Percentiles rank a stretch among this genome's conserved stretches.
These are phyloP conservation scores for Phlebopus sp. DNA, from an alignment of 1,284 basidiomycete species.

Conservation along the genomic window DNA sequence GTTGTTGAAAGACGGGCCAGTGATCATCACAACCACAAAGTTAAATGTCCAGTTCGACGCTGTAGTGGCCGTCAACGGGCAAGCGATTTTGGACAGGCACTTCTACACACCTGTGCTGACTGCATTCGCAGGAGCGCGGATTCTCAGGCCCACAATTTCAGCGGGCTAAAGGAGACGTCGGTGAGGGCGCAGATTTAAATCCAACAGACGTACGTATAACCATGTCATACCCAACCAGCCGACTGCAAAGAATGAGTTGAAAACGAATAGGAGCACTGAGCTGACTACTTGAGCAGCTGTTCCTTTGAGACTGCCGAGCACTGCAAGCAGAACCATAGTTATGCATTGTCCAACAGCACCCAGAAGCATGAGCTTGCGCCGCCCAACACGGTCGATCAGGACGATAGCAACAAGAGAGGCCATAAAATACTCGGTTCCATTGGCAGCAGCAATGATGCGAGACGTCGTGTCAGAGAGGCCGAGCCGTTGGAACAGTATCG, in stretches of 20 bases:
- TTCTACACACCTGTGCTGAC: constrained; percentile 44
- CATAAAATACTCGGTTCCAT: constrained; percentile 55
- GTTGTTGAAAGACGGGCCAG: constrained; percentile 61
- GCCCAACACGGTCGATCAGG: constrained; percentile 34
- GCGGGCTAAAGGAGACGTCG: constrained; percentile 43
- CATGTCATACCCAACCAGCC: constrained; percentile 57
- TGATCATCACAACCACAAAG: constrained; percentile 66
- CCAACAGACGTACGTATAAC: constrained; percentile 49
- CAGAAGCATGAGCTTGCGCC: constrained; percentile 38
- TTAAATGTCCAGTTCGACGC: constrained; percentile 63
- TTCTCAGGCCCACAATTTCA: constrained; percentile 61
- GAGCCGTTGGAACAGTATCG: constrained; percentile 56
- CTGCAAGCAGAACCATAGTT: constrained; percentile 35
- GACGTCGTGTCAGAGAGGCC: constrained; percentile 60
- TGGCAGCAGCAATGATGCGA: constrained; percentile 65
- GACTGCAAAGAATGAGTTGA: constrained; percentile 33
- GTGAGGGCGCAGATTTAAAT: neutral
- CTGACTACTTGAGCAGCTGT: constrained; percentile 49
- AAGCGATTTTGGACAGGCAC: neutral
- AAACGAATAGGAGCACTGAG: constrained; percentile 35
- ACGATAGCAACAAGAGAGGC: constrained; percentile 32
- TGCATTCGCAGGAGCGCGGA: constrained; percentile 67
- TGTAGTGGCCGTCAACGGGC: constrained; percentile 3
- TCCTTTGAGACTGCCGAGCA: constrained; percentile 26
- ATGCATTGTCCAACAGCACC: constrained; percentile 35